Percentiles rank a stretch among this genome's conserved stretches.
phyloP scores from a whole-genome alignment of 2,329 filamentous ascomycete species.

The Xylaria digitata region DNA sequence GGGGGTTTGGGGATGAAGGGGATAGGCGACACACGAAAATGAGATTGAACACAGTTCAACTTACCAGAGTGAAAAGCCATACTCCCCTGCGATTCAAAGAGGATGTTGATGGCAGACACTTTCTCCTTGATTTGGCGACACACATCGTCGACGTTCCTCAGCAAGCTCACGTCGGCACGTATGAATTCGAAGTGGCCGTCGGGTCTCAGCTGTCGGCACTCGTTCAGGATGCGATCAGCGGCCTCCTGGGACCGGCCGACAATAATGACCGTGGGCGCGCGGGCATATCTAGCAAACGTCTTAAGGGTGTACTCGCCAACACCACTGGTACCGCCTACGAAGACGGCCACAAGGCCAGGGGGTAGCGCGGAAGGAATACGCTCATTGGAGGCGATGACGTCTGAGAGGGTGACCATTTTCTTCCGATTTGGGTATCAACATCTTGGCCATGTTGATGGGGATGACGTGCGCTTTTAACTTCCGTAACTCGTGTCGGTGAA shows the following conservation, averaged over 20 bases:
- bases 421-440: not conserved
- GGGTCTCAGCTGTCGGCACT: constrained; percentile 58
- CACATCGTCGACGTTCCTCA: constrained; percentile 61
- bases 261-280: constrained; percentile 58
- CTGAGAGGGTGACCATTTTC: constrained; percentile 28
- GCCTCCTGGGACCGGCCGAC: constrained; percentile 59
- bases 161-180: constrained; percentile 57
- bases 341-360: constrained; percentile 59
- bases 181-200: constrained; percentile 60
- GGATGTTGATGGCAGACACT: constrained; percentile 64
- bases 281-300: constrained; percentile 56
- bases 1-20: not conserved
- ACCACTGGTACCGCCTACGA: constrained; percentile 63
- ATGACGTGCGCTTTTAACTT: not conserved
- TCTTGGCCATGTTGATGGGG: not conserved
- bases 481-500: not conserved
- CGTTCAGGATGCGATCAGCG: constrained; percentile 54
- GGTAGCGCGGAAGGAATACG: constrained; percentile 50
- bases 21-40: not conserved
- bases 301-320: constrained; percentile 62
- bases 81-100: constrained; percentile 53
- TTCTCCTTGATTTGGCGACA: constrained; percentile 62
- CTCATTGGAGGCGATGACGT: constrained; percentile 50
- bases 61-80: constrained; percentile 30
- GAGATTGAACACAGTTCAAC: not conserved